Base-by-base conservation (phyloP, 148 eudicot genomes). In the Rhododendron williamsianum region DNA sequence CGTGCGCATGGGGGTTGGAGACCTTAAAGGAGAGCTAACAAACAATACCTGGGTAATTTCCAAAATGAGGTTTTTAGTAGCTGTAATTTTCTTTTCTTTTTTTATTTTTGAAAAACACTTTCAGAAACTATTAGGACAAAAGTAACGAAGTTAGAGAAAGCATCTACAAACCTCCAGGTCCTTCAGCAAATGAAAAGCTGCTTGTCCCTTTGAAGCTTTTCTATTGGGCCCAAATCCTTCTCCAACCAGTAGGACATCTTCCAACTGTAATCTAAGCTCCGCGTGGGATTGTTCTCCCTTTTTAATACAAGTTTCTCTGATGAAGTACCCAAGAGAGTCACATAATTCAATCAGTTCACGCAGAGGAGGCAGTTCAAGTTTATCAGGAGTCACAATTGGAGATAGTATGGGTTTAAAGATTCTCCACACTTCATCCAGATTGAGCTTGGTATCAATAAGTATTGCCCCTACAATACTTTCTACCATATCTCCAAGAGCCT, bases 391-490 rank as follows among this genome's bases (percentile, higher is more conserved):
- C 84, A 91, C 99, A 86, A 97, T 93, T 27, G 99, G 99, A 73
- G 99, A 93, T 84, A 97, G 87, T 16, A 97, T 58, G 33, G 98
- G 98, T 76, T 91, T 82, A 76, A 92, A 91, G 77, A 95, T 88
- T 88, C 91, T 92, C 98, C 99, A 97, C 21, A 97, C 96, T 90
- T 94, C 91, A 65, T 94, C 92, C 30, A 97, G 88, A 87, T 94
- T 85, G 43, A 97, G 95, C 82, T 92, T 94, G 78, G 96, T 85
- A 81, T 97, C 99, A 76, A 97, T 89, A 30, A 97, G 90, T 86
- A 97, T 84, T 23, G 98, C 99, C 87, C 98, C 99, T 9, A 93
- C 96, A 84, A 97, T 94, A 86, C 99, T 95, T 86, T 97, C 99
- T 80, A 97, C 91, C 87, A 97, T 76, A 88, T 97, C 99, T 69